Conservation (phyloP, 1,284 basidiomycete genomes). For the Marasmius sp. region DNA sequence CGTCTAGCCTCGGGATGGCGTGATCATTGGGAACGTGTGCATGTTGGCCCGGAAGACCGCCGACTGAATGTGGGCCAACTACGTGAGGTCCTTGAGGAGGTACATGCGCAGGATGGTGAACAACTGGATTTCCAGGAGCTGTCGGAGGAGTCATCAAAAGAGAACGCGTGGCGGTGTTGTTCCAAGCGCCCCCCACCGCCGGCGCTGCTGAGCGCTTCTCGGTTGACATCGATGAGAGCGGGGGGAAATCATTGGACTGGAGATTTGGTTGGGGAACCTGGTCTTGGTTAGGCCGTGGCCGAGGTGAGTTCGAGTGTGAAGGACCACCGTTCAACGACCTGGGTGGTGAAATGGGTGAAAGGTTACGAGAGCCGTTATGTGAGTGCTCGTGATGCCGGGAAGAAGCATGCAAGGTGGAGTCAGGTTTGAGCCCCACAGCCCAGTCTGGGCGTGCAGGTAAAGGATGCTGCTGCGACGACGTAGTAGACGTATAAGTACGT, state of each 20-base stretch:
- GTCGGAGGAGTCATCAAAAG: constrained; percentile 42
- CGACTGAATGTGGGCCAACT: no score
- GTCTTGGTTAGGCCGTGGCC: constrained; percentile 18
- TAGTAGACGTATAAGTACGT: constrained; percentile 67
- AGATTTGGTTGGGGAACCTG: constrained; percentile 39
- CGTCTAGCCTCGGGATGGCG: constrained; percentile 39
- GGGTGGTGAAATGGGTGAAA: constrained; percentile 20
- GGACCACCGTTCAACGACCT: constrained; percentile 15
- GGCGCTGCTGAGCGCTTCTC: constrained; percentile 48
- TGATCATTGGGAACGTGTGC: constrained; percentile 9
- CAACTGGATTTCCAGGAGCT: constrained; percentile 28
- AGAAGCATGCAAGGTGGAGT: constrained; percentile 56
- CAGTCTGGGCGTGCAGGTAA: constrained; percentile 79
- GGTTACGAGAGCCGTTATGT: constrained; percentile 18
- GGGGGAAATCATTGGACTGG: constrained; percentile 72
- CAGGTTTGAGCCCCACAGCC: constrained; percentile 78
- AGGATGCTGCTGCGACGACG: constrained; percentile 71
- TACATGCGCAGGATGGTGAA: constrained; percentile 34
- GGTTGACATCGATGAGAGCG: constrained; percentile 46
- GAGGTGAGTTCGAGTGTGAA: constrained; percentile 3
- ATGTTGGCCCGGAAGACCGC: not conserved
- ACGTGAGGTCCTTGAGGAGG: constrained; percentile 1
- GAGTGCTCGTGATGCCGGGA: constrained; percentile 45
- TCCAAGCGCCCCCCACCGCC: constrained; percentile 63
- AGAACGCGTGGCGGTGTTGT: constrained; percentile 56